Evolutionary conservation across 148 eudicot species (phyloP), one percentile per base, ranked within the genome.

Genomic region (Rhododendron kiyosumense): DNA sequence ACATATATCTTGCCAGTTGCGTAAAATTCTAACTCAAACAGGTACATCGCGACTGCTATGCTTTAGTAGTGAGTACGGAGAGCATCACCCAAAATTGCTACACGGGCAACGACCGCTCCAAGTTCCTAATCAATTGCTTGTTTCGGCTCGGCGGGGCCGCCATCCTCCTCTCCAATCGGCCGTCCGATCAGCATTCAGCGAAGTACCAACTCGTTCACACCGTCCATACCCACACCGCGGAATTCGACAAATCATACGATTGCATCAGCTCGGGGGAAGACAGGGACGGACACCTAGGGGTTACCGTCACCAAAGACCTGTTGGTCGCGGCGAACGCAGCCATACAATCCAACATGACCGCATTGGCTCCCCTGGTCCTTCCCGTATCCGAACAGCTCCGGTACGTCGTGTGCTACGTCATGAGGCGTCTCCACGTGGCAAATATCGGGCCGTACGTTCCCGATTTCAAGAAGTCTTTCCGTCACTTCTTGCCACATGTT

Each of bases 111-210:
- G 88, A 86, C 17, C 88, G 41, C 1, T 87, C 86, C 9, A 87
- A 79, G 36, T n/a, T 80, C 65, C 59, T 84, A 7, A 63, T 83
- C 76, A 91, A 89, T 74, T 89, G 88, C 11, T 9, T 84, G 2
- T 86, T 91, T 22, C 89, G 91, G 0, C 83, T 89, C 5, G 92
- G 91, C 6, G 92, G 91, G 15, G 86, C 90, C 0, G 90, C 92
- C 17, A 63, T 91, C 74, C 88, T 91, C 54, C 76, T 91, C 26
- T 89, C 92, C 0, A 91, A 87, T 34, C 85, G 86, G 0, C 59
- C 85, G 7, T 49, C 83, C 1, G 90, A 84, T 81, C 80, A 38
- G 11, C 54, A 2, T 18, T 22, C 67, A 0, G 86, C 91, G 0
- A 92, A 90, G 67, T 92, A 88, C 57, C 52, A 90, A 81, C 89